Conservation (phyloP, 2,329 filamentous ascomycete species). For the Lasiodiplodia gonubiensis region DNA sequence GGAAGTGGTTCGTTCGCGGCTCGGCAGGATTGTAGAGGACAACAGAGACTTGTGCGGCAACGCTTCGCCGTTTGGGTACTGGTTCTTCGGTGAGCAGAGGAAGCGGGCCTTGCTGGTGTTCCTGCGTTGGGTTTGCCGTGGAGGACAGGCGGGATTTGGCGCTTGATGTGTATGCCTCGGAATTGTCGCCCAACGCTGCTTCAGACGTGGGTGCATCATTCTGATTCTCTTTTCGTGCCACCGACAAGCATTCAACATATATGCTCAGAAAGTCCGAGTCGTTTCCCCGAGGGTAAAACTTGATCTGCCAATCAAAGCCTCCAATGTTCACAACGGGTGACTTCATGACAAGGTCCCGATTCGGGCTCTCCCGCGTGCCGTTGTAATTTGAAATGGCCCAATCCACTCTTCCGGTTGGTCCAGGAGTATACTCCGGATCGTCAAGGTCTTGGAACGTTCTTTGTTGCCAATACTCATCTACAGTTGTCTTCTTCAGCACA, state of each 20-base stretch:
- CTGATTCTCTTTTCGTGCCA: constrained; percentile 36
- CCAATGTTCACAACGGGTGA: constrained; percentile 63
- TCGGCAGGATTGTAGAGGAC: constrained; percentile 69
- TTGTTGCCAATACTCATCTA: constrained; percentile 64
- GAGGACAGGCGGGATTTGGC: background rate
- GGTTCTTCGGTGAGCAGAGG: constrained; percentile 42
- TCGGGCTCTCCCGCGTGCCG: constrained; percentile 65
- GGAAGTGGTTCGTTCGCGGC: constrained; percentile 62
- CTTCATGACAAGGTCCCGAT: constrained; percentile 63
- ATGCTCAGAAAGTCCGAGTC: constrained; percentile 63
- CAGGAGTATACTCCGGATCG: constrained; percentile 62
- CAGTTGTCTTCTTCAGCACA: background rate
- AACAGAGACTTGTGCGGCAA: constrained; percentile 66
- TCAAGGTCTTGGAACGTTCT: constrained; percentile 61
- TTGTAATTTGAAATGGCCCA: constrained; percentile 66
- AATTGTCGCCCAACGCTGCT: constrained; percentile 27
- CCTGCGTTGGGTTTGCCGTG: constrained; percentile 9
- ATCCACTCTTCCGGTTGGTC: constrained; percentile 61
- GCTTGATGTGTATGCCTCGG: background rate
- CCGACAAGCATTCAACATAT: constrained; percentile 66
- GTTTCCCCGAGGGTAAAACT: constrained; percentile 68
- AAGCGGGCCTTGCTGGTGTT: constrained; percentile 44
- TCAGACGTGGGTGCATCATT: constrained; percentile 31
- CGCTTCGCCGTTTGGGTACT: constrained; percentile 49
- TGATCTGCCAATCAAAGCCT: constrained; percentile 69